Percentiles rank a stretch among this genome's conserved stretches.
These are phyloP conservation scores for Fagus sylvatica DNA, from an alignment of 306 rosid genomes.

Conservation along the genomic window DNA sequence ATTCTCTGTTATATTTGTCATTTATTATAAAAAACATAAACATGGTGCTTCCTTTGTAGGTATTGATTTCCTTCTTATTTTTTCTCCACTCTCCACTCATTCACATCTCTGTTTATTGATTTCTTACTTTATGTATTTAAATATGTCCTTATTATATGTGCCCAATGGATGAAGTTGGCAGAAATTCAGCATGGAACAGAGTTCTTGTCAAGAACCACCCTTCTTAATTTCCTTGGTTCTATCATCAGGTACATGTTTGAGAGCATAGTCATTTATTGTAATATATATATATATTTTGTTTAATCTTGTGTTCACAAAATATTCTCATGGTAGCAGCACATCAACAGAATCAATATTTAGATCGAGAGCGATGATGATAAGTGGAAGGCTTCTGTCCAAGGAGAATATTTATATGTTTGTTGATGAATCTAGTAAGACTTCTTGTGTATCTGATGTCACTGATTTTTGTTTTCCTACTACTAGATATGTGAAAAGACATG, in stretches of 20 bases:
- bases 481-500: background rate
- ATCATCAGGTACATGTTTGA: conserved; percentile 55
- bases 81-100: background rate
- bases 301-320: background rate
- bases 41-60: background rate
- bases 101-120: conserved; percentile 1
- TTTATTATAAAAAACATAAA: background rate
- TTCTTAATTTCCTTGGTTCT: conserved; percentile 74
- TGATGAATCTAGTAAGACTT: conserved; percentile 73
- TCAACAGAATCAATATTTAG: conserved; percentile 61
- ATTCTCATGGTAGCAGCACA: conserved; percentile 38
- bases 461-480: background rate
- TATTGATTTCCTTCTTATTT: background rate
- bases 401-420: conserved; percentile 47
- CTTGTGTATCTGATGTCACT: background rate
- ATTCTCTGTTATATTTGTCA: background rate
- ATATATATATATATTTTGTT: background rate
- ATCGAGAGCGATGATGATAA: conserved; percentile 80
- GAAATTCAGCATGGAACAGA: conserved; percentile 75
- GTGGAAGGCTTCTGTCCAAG: conserved; percentile 78
- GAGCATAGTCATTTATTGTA: conserved; percentile 3
- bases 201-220: conserved; percentile 64
- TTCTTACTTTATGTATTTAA: background rate
- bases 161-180: conserved; percentile 62
- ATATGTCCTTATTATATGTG: conserved; percentile 15